Evolutionary conservation across 805 yeast species (phyloP), one percentile per base, ranked within the genome.

Genomic region (Ogataea pignaliae): DNA sequence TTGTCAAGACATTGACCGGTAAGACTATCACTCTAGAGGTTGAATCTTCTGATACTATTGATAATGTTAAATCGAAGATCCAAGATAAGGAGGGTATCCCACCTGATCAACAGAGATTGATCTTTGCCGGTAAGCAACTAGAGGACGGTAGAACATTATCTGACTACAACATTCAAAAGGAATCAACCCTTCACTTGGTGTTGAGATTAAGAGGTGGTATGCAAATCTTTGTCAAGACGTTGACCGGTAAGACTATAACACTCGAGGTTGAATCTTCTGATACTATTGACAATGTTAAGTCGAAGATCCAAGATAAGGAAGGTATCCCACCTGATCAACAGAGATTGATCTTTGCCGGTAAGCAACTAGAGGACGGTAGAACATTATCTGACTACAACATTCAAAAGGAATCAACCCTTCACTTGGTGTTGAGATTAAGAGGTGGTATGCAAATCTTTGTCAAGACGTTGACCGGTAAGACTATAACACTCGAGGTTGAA

Each of bases 211-310:
- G 72, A 69, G 72, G 73, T 63, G 73, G 71, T 61, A 76, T 76
- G 81, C 81, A 76, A 67, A 76, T 76, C 73, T 83, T 83, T 76
- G 89, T 84, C 72, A 83, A 83, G 73, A 83, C 89, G 69, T 78
- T 83, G 70, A 83, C 89, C 58, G 89, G 89, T 79, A 83, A 83
- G 79, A 85, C 96, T 71, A 89, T 89, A 76, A 89, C 97, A 79
- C 84, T 89, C 67, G 97, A 89, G 81, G 97, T 69, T 17, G 73
- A 69, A 48, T 68, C 73, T n/a, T 69, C 73, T 3, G 73, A 69
- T 63, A 64, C 76, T 36, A 65, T 65, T 37, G 75, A 72, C 52
- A 66, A 62, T 44, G 69, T 72, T 52, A 69, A 68, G 61, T 60
- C 70, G 29, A 68, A 69, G 58, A 66, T 68, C 35, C 72, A 69